phyloP scores from a whole-genome alignment of 495 filamentous ascomycete genomes.

The Glutinoglossum americanum region DNA sequence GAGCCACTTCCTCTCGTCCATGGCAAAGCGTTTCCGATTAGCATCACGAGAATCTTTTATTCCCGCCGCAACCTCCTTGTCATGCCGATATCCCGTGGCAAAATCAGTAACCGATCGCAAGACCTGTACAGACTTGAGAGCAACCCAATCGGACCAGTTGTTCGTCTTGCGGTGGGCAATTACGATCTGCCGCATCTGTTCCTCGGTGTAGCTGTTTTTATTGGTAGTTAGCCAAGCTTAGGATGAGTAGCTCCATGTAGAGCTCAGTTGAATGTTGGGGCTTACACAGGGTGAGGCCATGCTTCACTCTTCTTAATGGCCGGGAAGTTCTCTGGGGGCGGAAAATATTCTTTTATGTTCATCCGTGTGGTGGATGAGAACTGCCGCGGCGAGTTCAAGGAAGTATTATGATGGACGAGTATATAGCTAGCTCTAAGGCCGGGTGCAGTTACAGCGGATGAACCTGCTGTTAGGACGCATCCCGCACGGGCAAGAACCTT shows the following conservation, averaged over 20 bases:
- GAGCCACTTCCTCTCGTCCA: conserved; percentile 62
- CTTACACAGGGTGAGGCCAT: conserved; percentile 46
- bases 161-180: conserved; percentile 46
- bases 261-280: conserved; percentile 16
- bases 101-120: conserved; percentile 47
- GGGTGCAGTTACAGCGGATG: background rate
- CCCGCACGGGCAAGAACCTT: background rate
- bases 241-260: background rate
- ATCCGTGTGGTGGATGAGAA: conserved; percentile 3
- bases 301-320: conserved; percentile 23
- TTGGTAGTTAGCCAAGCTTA: background rate
- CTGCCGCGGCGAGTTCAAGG: background rate
- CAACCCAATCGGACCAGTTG: conserved; percentile 45
- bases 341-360: conserved; percentile 19
- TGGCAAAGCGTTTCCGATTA: conserved; percentile 29
- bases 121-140: conserved; percentile 35
- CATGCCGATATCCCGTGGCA: conserved; percentile 51
- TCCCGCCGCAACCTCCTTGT: conserved; percentile 20
- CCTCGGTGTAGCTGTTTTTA: conserved; percentile 30
- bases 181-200: conserved; percentile 38
- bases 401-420: background rate
- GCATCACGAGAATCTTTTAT: conserved; percentile 21
- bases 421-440: background rate
- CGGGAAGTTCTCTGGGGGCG: conserved; percentile 12
- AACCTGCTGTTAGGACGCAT: background rate